Percentiles rank a stretch among this genome's conserved stretches.
Evolutionary conservation across 129 eudicot species (phyloP).

Genomic region (Flaveria linearis): DNA sequence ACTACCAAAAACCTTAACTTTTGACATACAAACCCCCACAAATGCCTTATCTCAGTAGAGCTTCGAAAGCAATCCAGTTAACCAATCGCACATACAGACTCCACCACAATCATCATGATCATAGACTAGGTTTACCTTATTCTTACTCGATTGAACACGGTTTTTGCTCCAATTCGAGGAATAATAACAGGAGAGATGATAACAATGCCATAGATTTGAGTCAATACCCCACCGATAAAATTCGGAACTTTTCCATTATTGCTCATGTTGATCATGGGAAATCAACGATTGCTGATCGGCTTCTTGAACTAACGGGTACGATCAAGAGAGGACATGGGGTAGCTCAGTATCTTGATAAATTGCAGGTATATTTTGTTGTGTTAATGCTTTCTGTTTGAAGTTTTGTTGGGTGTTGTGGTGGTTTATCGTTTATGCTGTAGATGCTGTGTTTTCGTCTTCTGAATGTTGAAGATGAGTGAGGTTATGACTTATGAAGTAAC

Average conservation of each 20-base stretch:
- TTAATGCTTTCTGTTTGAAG: constrained; percentile 4
- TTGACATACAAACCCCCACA: constrained; percentile 6
- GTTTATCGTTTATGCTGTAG: not conserved
- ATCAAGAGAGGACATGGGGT: constrained; percentile 83
- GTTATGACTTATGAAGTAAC: not conserved
- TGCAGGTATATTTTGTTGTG: constrained; percentile 55
- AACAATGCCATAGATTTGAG: constrained; percentile 61
- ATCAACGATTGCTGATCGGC: constrained; percentile 91
- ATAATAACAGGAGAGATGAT: constrained; percentile 43
- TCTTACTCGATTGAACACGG: constrained; percentile 35
- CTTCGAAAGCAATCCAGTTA: constrained; percentile 43
- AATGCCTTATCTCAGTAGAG: constrained; percentile 45
- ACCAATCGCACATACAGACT: constrained; percentile 22
- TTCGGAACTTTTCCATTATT: constrained; percentile 87
- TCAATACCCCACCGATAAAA: constrained; percentile 69
- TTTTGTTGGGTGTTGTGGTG: not conserved
- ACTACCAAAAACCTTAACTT: constrained; percentile 27
- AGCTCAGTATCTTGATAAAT: constrained; percentile 89
- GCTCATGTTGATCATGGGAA: constrained; percentile 99
- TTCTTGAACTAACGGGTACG: constrained; percentile 91
- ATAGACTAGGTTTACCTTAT: constrained; percentile 24
- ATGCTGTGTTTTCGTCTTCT: not conserved
- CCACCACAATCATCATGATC: constrained; percentile 12
- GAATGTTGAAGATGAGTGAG: not conserved
- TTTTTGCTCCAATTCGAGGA: constrained; percentile 59